Conservation (phyloP, 1,284 basidiomycete genomes). For the Neonothopanus nambi region DNA sequence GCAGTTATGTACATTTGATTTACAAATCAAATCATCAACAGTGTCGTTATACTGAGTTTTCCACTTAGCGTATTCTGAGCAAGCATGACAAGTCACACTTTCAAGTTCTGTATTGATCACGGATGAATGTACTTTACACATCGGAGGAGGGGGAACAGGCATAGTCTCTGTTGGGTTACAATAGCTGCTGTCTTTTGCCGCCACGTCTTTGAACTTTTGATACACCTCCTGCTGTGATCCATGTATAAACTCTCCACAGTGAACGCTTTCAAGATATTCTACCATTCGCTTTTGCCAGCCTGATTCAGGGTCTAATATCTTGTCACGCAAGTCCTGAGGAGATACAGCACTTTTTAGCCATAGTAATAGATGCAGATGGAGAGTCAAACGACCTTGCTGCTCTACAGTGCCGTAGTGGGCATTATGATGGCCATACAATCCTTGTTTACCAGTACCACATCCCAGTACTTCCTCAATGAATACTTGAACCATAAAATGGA, state of each 20-base stretch:
- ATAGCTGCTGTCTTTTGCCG: too few species aligned
- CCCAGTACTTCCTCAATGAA: conserved; percentile 28
- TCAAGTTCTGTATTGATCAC: too few species aligned
- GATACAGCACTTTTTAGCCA: conserved; percentile 28
- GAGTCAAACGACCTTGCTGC: conserved; percentile 32
- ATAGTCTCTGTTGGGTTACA: too few species aligned
- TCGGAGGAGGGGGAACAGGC: too few species aligned
- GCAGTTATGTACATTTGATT: conserved; percentile 17
- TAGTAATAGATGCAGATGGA: conserved; percentile 33
- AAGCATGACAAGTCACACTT: too few species aligned
- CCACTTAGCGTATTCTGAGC: background rate
- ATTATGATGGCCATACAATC: conserved; percentile 26
- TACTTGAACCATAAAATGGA: conserved; percentile 24
- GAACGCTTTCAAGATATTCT: conserved; percentile 20
- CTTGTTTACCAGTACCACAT: conserved; percentile 9
- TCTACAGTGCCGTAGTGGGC: conserved; percentile 39
- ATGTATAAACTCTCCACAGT: conserved; percentile 16
- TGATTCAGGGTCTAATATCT: conserved; percentile 18
- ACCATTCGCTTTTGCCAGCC: conserved; percentile 22
- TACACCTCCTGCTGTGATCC: too few species aligned
- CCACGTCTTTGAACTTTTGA: too few species aligned
- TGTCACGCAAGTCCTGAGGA: conserved; percentile 28
- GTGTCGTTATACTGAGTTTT: background rate
- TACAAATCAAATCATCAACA: background rate
- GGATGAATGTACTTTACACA: too few species aligned